Evolutionary conservation across 1,139 yeast genomes (phyloP), one percentile per base, ranked within the genome.

Genomic region (Hemisphaericaspora lyxosophila): DNA sequence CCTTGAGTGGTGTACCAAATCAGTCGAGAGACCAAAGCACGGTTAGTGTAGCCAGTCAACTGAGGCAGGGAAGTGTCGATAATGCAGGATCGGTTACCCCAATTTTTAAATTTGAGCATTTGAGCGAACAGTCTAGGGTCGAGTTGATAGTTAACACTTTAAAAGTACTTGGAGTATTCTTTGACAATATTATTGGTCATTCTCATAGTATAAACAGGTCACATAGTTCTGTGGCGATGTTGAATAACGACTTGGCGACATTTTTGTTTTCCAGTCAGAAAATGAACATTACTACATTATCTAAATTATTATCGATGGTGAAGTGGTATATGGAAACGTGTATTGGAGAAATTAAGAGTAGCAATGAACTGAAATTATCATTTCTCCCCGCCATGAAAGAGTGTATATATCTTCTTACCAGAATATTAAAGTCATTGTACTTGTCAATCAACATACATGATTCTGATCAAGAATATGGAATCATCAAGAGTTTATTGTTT

Each of bases 81-180:
- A n/a, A 24, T 11, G 7, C 26, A 24, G n/a, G 12, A 31, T 14
- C 33, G 8, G 19, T 17, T 7, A 31, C 33, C 5, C 33, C 33
- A 7, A 15, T 14, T 11, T 11, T 12, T 12, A 48, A 46, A 14
- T 59, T 63, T 35, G 51, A 46, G 3, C 51, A 46, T 19, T 50
- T 64, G 9, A 66, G 60, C 37, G 62, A 58, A 17, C 58, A 53
- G 18, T 45, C 60, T 24, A 42, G 66, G 13, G 28, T 46, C 11
- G 60, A 64, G 35, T 53, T 63, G 43, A 50, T 57, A 7, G 33
- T 47, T n/a, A 65, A 65, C 43, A 54, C 62, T 26, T 34, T 62
- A n/a, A 40, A 39, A 20, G 48, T 62, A 8, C 42, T 64, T 23
- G 53, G 53, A 30, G 44, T 55, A 1, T 59, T 60, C 60, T 59